Evolutionary conservation across 176 grass and related monocot genomes (phyloP), one percentile per base, ranked within the genome.

Genomic region (Carex cristatella): DNA sequence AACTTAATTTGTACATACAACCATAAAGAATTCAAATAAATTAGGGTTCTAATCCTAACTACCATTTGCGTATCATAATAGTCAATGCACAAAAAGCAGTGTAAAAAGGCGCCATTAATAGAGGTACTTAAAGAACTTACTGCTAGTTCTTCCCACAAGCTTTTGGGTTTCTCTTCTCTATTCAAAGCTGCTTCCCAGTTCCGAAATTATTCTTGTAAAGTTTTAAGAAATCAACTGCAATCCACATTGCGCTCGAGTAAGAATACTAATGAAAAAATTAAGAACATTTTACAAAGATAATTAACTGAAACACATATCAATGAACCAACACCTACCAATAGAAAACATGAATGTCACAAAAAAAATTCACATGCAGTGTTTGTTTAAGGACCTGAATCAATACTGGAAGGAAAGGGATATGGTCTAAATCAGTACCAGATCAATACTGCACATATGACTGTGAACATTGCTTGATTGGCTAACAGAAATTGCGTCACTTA

Each of bases 171-270:
- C 72, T 94, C 91, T 58, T 94, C 75, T 18, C 83, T 83, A 86
- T 87, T 93, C 76, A 98, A 84, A 27, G 87, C 91, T 31, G 91
- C 88, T 75, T 98, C 93, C 95, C 93, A 98, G 85, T 95, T 98
- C 79, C 85, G 85, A 85, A 93, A 98, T 85, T 95, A 93, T 62
- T 87, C 61, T 92, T 90, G 93, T 40, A 95, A 68, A 89, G 89
- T 81, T 77, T 89, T 81, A 98, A 83, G 68, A 98, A 92, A 42
- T 98, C 91, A 60, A 49, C 95, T 98, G 88, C 84, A 98, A 67
- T 56, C 4, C 10, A 31, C 1, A 6, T 30, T 30, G 0, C 6
- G 23, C 23, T 30, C 7, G 0, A 23, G 23, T 76, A 4, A 76
- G 72, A 54, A 30, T 55, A 54, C 18, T 14, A 55, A 72, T 54